Evolutionary conservation across 2,329 filamentous ascomycete genomes (phyloP), one percentile per base, ranked within the genome.

Genomic region (Exophiala phaeomuriformis): DNA sequence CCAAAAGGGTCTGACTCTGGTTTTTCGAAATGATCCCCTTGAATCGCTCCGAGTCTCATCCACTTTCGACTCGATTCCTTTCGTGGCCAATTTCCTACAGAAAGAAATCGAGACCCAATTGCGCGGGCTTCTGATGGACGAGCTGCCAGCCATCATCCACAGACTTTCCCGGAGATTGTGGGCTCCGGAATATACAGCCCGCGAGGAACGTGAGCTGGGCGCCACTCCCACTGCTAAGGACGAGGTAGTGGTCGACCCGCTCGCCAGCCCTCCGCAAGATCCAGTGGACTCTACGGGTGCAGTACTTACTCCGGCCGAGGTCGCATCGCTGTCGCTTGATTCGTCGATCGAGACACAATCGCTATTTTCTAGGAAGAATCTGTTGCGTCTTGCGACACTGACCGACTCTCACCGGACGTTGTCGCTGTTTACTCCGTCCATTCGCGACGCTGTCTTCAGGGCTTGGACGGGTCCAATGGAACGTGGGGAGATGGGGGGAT

Each of bases 31-130:
- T 79, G 93, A 98, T 68, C 93, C 93, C 3, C 82, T 98, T 57
- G 93, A 98, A 69, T 96, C 91, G 3, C 83, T 98, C 65, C 97
- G 96, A 75, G 93, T 98, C 61, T 97, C 91, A 0, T 97, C 91
- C 62, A 98, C 93, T 42, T 98, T 98, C 71, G 93, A 98, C 74
- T 95, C 91, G 8, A 98, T 98, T 65, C 91, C 93, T 42, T 98
- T 98, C 67, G 93, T 98, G 58, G 86, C 93, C 63, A 90, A 98
- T 70, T 97, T 97, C 69, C 75, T 98, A 52, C 93, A 98, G 67
- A 86, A 88, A 68, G 95, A 91, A 57, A 98, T 98, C 64, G 93
- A 98, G 72, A 86, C 82, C 48, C 93, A 97, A 70, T 73, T 98
- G 57, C 84, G 93, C 31, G 89, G 90, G 51, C 69, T 98, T 61